These are phyloP conservation scores for Brassica carinata DNA, from an alignment of 345 rosid species.

Conservation along the genomic window DNA sequence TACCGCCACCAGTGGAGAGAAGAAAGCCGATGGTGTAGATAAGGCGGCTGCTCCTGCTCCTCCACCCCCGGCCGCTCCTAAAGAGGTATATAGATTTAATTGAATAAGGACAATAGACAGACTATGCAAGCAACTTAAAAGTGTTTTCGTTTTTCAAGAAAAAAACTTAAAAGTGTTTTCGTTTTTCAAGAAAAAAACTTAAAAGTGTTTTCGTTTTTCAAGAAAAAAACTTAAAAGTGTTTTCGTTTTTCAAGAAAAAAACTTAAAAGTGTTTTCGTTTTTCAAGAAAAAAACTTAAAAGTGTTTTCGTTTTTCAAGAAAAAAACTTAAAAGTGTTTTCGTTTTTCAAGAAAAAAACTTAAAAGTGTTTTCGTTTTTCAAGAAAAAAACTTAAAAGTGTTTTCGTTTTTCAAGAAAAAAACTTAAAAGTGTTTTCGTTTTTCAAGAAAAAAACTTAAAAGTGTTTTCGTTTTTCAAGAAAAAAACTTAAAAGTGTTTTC, in stretches of 20 bases:
- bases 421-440: not conserved
- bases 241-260: too few relatives aligned
- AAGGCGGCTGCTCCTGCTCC: constrained; percentile 39
- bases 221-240: not conserved
- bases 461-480: not conserved
- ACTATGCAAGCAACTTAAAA: not conserved
- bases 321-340: too few relatives aligned
- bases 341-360: not conserved
- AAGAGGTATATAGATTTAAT: constrained; percentile 23
- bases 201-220: not conserved
- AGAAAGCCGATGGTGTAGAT: constrained; percentile 42
- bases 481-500: not conserved
- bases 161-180: not conserved
- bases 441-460: too few relatives aligned
- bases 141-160: not conserved
- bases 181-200: too few relatives aligned
- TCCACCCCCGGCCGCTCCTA: constrained; percentile 37
- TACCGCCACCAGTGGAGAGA: constrained; percentile 33
- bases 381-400: too few relatives aligned
- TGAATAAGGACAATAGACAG: constrained; percentile 1
- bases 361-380: not conserved
- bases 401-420: not conserved
- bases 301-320: too few relatives aligned
- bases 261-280: not conserved
- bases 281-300: not conserved